Base-by-base conservation (phyloP, 441 rosid species). In the Erodium texanum region DNA sequence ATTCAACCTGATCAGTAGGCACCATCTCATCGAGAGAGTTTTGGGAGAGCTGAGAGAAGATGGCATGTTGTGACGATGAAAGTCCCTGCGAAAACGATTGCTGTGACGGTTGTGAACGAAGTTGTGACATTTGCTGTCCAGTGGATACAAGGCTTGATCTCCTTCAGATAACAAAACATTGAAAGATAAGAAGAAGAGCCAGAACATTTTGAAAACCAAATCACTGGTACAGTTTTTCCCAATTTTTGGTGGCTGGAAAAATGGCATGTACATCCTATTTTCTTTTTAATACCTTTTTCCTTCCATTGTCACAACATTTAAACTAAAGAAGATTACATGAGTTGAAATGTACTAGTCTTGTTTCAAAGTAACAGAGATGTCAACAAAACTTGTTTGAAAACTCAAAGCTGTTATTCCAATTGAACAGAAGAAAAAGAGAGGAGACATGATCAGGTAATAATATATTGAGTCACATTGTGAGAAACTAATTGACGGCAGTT, bases 61-160 rank as follows among this genome's bases (percentile, higher is more conserved):
- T 70, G 74, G 89, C 87, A 67, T 82, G 91, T 83, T 92, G 99
- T 69, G 94, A 85, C 61, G 61, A 54, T 61, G 99, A 88, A 73
- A 78, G 74, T 22, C 97, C 98, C 78, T 86, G 98, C 0, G 98
- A 92, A 71, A 86, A 81, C 2, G 97, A 94, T 70, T 92, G 98
- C 71, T 86, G 97, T n/a, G 89, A 88, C 48, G 73, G 82, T 62
- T 89, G 95, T 0, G 92, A 81, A 66, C 87, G 79, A 76, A 74
- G 64, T 82, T 87, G 93, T 32, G 95, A 88, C 54, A 88, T 67
- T 76, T 85, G 93, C 22, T 76, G 75, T 71, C 84, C 85, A 72
- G 68, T 70, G 62, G 80, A 74, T 15, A 62, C 70, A 48, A 79
- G 62, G 64, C 77, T 81, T 68, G 88, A 73, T 77, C 94, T 85